Evolutionary conservation across 1,284 basidiomycete species (phyloP).

Genomic region (Leccinum pachyderme): DNA sequence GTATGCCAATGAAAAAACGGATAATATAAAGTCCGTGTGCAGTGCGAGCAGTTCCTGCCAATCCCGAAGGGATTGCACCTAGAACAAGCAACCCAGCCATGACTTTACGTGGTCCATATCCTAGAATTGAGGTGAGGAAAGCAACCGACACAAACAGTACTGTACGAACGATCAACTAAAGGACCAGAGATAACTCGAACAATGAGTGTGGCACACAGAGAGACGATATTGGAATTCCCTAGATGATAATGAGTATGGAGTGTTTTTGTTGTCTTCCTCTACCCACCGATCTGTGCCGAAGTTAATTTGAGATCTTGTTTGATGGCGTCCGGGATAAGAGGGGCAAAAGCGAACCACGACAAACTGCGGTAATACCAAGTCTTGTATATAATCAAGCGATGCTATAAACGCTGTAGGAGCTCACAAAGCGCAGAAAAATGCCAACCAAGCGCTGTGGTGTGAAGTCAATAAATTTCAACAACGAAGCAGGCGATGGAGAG

Average conservation of each 20-base stretch:
- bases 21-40: slow-evolving; percentile 44
- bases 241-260: background rate
- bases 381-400: slow-evolving; percentile 11
- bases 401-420: background rate
- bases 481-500: background rate
- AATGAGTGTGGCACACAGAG: slow-evolving; percentile 52
- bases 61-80: slow-evolving; percentile 63
- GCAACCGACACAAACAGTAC: background rate
- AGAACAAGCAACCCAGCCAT: slow-evolving; percentile 59
- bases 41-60: slow-evolving; percentile 52
- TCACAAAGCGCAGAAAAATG: slow-evolving; percentile 45
- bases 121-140: slow-evolving; percentile 16
- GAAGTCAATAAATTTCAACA: slow-evolving; percentile 1
- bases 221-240: slow-evolving; percentile 60
- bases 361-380: slow-evolving; percentile 30
- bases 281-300: slow-evolving; percentile 41
- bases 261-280: background rate
- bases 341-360: slow-evolving; percentile 68
- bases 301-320: slow-evolving; percentile 54
- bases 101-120: slow-evolving; percentile 57
- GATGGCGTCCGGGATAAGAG: slow-evolving; percentile 61
- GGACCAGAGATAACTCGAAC: slow-evolving; percentile 57
- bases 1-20: slow-evolving; percentile 41
- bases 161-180: slow-evolving; percentile 48
- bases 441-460: slow-evolving; percentile 41